Conservation (phyloP, 257 asterid species). For the Solanum chmielewskii region DNA sequence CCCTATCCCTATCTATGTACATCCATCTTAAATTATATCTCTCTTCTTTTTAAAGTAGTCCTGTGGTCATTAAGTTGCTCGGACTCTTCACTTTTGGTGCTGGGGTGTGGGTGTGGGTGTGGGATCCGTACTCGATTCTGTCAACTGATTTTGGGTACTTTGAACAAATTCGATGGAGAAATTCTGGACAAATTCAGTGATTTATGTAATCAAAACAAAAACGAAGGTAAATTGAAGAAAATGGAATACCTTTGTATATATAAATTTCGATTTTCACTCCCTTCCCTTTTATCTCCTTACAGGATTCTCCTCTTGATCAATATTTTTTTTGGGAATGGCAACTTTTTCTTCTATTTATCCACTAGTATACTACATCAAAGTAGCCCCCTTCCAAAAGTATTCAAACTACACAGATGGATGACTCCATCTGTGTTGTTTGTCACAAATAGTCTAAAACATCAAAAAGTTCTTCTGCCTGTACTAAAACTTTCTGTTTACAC, state of each 20-base stretch:
- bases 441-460: no score
- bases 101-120: neutral
- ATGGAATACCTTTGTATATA: neutral
- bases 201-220: neutral
- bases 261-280: neutral
- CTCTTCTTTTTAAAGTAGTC: neutral
- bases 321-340: no score
- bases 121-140: neutral
- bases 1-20: neutral
- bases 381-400: no score
- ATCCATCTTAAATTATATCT: neutral
- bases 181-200: neutral
- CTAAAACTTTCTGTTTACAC: no score
- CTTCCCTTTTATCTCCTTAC: neutral
- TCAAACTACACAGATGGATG: no score
- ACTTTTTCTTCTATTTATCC: no score
- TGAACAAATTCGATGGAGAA: neutral
- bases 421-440: no score
- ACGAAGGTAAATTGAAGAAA: neutral
- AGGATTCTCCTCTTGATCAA: neutral
- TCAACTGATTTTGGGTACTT: neutral
- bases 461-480: no score
- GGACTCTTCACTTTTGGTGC: neutral
- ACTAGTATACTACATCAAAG: no score
- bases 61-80: neutral